Evolutionary conservation across 2,329 filamentous ascomycete genomes (phyloP), one percentile per base, ranked within the genome.

Genomic region (Paecilomyces formosus): DNA sequence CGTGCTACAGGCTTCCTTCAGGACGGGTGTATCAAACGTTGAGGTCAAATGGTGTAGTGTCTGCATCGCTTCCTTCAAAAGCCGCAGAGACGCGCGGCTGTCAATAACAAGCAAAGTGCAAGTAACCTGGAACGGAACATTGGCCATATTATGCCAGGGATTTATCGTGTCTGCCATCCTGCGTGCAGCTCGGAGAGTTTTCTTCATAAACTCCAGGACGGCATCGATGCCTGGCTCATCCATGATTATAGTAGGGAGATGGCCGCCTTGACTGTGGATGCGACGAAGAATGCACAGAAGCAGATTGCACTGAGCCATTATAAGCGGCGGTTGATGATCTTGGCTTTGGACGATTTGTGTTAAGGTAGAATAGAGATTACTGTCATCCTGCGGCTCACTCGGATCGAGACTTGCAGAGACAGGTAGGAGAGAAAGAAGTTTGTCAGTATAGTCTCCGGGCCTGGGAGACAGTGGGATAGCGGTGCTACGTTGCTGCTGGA

Each of bases 71-170:
- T 81, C 78, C 2, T 72, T 70, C 4, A 85, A 74, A 58, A 81
- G 72, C 0, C 73, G 71, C 0, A 84, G 70, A 0, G 80, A 80
- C 0, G 80, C 72, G 0, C 74, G 74, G 0, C 74, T 82, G 55
- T 85, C 82, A 54, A 85, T 81, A 0, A 80, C 81, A 1, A 85
- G 71, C 4, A 85, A 69, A 0, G 82, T 74, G 59, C 82, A 85
- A 30, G 85, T 75, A 0, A 82, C 77, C 56, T 85, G 83, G 60
- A 85, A 85, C 0, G 83, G 83, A 0, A 85, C 80, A 54, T 85
- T 85, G 28, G 81, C 81, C 53, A 82, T 78, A 58, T 85, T 82
- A 63, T 85, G 83, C 83, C 83, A 86, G 0, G 82, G 82, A 2
- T 74, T 72, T 12, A 73, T 72, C 9, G 70, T 68, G 1, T 74